Evolutionary conservation across 2,329 filamentous ascomycete genomes (phyloP).

Genomic region (Colletotrichum eremochloae): DNA sequence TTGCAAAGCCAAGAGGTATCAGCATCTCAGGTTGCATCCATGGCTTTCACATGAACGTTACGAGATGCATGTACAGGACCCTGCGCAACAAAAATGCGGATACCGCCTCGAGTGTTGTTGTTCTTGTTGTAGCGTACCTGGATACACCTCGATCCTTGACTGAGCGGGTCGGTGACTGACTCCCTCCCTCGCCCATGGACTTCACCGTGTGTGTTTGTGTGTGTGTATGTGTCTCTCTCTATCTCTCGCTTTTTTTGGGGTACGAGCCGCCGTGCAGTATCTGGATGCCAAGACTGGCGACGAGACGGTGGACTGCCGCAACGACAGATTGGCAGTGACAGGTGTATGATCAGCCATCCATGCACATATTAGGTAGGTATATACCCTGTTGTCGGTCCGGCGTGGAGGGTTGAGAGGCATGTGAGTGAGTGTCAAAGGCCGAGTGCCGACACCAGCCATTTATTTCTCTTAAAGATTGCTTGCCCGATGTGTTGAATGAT

Average conservation of each 20-base stretch:
- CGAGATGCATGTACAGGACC: background rate
- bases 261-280: background rate
- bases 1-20: constrained; percentile 39
- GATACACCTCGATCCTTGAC: constrained; percentile 10
- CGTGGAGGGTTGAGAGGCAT: background rate
- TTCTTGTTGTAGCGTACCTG: background rate
- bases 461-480: constrained; percentile 7
- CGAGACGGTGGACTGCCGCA: constrained; percentile 9
- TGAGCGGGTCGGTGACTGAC: background rate
- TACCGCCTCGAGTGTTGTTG: background rate
- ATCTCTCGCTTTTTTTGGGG: background rate
- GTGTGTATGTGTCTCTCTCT: background rate
- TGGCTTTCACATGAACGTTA: constrained; percentile 31
- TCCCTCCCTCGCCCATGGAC: background rate
- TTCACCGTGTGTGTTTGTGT: background rate
- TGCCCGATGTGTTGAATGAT: background rate
- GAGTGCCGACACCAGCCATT: constrained; percentile 37
- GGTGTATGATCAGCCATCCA: constrained; percentile 13
- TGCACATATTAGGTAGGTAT: background rate
- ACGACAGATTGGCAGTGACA: constrained; percentile 1
- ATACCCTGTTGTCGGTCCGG: background rate
- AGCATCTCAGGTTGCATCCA: constrained; percentile 32
- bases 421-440: constrained; percentile 8
- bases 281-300: constrained; percentile 4
- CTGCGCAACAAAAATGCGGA: background rate